Evolutionary conservation across 345 rosid genomes (phyloP).

Genomic region (Sisymbrium irio): DNA sequence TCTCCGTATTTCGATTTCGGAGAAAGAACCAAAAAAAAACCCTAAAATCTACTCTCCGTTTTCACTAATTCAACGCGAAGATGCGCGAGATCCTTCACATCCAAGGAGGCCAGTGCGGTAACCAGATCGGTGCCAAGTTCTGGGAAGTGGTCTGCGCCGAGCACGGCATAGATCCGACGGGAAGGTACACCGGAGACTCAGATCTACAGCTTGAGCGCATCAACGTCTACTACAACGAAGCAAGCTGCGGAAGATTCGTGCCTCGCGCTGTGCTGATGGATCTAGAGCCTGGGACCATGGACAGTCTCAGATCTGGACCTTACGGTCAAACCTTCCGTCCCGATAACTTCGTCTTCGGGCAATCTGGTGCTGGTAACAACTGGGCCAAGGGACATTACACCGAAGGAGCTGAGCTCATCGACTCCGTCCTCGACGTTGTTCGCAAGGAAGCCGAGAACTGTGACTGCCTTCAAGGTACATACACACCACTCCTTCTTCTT

Average conservation of each 20-base stretch:
- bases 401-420: conserved; percentile 19
- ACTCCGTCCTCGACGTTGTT: conserved; percentile 19
- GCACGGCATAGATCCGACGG: conserved; percentile 1
- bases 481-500: no score
- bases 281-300: conserved; percentile 19
- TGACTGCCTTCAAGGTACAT: conserved; percentile 10
- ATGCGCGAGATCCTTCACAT: conserved; percentile 25
- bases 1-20: no score
- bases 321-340: conserved; percentile 8
- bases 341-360: conserved; percentile 26
- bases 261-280: conserved; percentile 16
- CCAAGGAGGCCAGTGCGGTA: conserved; percentile 10
- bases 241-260: conserved; percentile 2
- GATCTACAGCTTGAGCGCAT: conserved; percentile 18
- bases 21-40: no score
- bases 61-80: not conserved
- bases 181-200: conserved; percentile 11
- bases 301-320: conserved; percentile 10
- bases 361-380: conserved; percentile 18
- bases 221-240: conserved; percentile 18
- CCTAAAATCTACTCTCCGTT: not conserved
- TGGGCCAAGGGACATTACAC: conserved; percentile 3
- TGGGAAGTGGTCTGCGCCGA: no score
- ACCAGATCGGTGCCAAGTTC: no score
- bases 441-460: conserved; percentile 5